Percentiles rank a stretch among this genome's conserved stretches.
phyloP scores from a whole-genome alignment of 2,329 filamentous ascomycete species.

The Immersiporthe knoxdaviesiana region DNA sequence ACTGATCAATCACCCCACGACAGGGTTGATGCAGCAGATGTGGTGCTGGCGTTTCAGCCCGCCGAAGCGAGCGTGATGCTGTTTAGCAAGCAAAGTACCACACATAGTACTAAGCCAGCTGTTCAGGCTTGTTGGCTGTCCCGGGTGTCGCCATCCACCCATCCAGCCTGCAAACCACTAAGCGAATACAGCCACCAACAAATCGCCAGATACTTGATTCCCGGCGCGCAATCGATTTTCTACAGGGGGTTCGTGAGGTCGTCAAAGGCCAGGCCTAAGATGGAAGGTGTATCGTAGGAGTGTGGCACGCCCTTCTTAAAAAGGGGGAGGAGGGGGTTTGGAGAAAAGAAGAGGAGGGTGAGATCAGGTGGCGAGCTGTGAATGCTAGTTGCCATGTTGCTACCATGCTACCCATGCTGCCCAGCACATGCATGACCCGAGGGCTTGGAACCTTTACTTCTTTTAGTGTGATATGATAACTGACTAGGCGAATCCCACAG shows the following conservation, averaged over 20 bases:
- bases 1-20: background rate
- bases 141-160: background rate
- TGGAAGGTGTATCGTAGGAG: slow-evolving; percentile 4
- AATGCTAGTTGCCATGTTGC: background rate
- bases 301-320: background rate
- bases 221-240: too few species aligned
- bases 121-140: background rate
- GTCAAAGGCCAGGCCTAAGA: slow-evolving; percentile 3
- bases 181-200: background rate
- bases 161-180: background rate
- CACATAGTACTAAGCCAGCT: too few species aligned
- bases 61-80: slow-evolving; percentile 5
- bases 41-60: slow-evolving; percentile 14
- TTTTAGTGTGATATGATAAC: background rate
- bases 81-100: background rate
- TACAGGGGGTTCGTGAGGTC: background rate
- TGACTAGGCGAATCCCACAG: slow-evolving; percentile 2
- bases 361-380: background rate
- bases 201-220: too few species aligned
- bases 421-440: slow-evolving; percentile 13
- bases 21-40: background rate
- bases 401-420: too few species aligned
- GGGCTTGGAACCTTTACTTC: slow-evolving; percentile 7
- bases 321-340: background rate
- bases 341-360: background rate